phyloP scores from a whole-genome alignment of 176 grass and related monocot species.

The Musa troglodytarum region DNA sequence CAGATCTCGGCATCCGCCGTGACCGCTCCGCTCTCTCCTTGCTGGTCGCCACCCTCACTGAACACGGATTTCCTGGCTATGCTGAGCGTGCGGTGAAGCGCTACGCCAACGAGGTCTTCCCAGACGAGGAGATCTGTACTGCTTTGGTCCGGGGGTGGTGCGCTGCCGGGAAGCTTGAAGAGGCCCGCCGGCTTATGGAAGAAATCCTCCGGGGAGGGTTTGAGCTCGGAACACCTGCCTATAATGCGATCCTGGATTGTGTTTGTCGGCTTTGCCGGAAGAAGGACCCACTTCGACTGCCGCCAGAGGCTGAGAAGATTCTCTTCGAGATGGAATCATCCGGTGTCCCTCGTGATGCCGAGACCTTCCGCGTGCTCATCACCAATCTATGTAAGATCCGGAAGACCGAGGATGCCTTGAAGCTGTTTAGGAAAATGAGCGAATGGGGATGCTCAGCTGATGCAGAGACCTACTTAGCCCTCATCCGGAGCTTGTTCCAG shows the following conservation, averaged over 20 bases:
- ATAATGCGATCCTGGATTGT: constrained; percentile 84
- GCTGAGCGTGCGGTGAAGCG: constrained; percentile 64
- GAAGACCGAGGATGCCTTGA: constrained; percentile 71
- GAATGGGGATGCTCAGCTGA: constrained; percentile 90
- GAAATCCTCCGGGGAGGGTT: constrained; percentile 67
- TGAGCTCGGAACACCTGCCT: constrained; percentile 48
- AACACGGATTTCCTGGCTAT: constrained; percentile 46
- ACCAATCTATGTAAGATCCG: constrained; percentile 88
- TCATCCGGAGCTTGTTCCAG: constrained; percentile 80
- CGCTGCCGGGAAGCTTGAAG: constrained; percentile 71
- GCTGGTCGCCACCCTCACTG: constrained; percentile 45
- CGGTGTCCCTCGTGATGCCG: constrained; percentile 63
- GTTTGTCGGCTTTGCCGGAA: constrained; percentile 62
- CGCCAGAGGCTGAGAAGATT: constrained; percentile 61
- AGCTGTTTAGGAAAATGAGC: constrained; percentile 54
- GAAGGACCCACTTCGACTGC: constrained; percentile 62
- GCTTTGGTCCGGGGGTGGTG: constrained; percentile 67
- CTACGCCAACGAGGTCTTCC: constrained; percentile 63
- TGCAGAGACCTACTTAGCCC: constrained; percentile 70
- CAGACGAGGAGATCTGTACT: constrained; percentile 70
- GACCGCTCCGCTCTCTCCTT: constrained; percentile 39
- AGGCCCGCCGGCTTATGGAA: constrained; percentile 61
- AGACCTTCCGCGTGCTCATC: constrained; percentile 69
- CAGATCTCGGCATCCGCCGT: constrained; percentile 20
- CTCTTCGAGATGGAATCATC: constrained; percentile 76